These are phyloP conservation scores for Saccharomyces mikatae DNA, from an alignment of 805 yeast genomes.

Conservation along the genomic window DNA sequence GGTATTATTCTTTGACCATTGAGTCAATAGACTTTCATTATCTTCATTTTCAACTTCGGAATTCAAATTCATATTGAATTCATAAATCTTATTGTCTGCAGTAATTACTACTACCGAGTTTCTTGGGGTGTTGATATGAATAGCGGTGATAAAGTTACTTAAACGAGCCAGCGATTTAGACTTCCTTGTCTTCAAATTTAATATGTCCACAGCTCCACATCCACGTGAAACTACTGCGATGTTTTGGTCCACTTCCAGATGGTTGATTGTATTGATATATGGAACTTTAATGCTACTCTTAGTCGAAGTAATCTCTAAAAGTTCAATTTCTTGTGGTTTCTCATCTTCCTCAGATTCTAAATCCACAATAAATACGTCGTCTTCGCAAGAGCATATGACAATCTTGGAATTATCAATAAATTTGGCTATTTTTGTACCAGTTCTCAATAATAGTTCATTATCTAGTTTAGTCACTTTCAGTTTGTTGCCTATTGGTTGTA, in stretches of 20 bases:
- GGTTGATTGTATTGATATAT: conserved; percentile 44
- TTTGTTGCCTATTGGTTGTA: conserved; percentile 37
- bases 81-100: conserved; percentile 67
- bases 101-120: conserved; percentile 56
- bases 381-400: conserved; percentile 50
- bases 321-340: conserved; percentile 32
- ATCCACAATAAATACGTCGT: conserved; percentile 45
- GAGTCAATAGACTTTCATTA: conserved; percentile 35
- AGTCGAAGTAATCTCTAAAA: conserved; percentile 33
- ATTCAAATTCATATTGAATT: conserved; percentile 38
- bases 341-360: conserved; percentile 36
- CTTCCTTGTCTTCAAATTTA: conserved; percentile 23
- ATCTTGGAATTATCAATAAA: conserved; percentile 43
- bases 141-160: conserved; percentile 50
- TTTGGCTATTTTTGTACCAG: conserved; percentile 49
- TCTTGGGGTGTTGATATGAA: conserved; percentile 43
- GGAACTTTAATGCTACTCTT: conserved; percentile 33
- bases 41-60: conserved; percentile 5
- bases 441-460: conserved; percentile 29
- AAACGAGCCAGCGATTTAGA: conserved; percentile 47
- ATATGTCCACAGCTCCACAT: conserved; percentile 56
- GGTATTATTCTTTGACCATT: conserved; percentile 75
- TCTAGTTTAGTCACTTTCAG: conserved; percentile 47
- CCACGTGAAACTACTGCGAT: conserved; percentile 53
- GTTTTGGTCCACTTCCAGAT: conserved; percentile 41